Evolutionary conservation across 2,329 filamentous ascomycete species (phyloP).

Genomic region (Verticillium isaacii): DNA sequence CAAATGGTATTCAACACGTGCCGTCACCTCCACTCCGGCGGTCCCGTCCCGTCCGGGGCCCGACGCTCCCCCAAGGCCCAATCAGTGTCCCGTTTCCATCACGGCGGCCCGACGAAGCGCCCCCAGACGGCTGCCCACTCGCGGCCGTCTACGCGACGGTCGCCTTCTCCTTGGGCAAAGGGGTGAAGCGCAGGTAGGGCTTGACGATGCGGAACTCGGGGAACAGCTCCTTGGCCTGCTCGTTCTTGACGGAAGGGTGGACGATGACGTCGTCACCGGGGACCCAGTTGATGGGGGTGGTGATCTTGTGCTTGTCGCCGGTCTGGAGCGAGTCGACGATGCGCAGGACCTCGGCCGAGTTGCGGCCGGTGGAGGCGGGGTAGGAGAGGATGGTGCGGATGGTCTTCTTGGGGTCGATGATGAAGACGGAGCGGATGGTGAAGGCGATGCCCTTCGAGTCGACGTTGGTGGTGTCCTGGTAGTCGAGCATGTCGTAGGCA

Average conservation of each 20-base stretch:
- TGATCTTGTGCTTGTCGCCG: slow-evolving; percentile 83
- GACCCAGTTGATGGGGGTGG: slow-evolving; percentile 87
- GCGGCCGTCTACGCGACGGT: slow-evolving; percentile 21
- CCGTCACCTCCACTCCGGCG: background rate
- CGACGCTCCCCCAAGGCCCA: background rate
- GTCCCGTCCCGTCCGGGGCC: background rate
- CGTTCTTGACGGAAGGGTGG: slow-evolving; percentile 74
- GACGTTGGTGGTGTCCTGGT: slow-evolving; percentile 77
- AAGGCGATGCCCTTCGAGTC: slow-evolving; percentile 81
- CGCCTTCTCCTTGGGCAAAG: slow-evolving; percentile 52
- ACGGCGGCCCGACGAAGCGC: background rate
- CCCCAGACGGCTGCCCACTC: slow-evolving; percentile 2
- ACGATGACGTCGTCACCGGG: slow-evolving; percentile 90
- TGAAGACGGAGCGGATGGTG: slow-evolving; percentile 91
- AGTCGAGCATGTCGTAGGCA: slow-evolving; percentile 78
- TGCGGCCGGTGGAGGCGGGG: slow-evolving; percentile 84
- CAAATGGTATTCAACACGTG: background rate
- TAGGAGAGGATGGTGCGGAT: slow-evolving; percentile 91
- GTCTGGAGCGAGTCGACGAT: slow-evolving; percentile 76
- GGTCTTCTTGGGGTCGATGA: slow-evolving; percentile 91
- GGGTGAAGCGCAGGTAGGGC: slow-evolving; percentile 71
- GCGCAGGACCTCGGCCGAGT: slow-evolving; percentile 73
- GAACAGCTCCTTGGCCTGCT: slow-evolving; percentile 85
- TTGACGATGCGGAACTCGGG: slow-evolving; percentile 67
- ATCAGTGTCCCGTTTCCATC: background rate